These are phyloP conservation scores for Prototheca cutis DNA, from an alignment of 163 green algal species.

Conservation along the genomic window DNA sequence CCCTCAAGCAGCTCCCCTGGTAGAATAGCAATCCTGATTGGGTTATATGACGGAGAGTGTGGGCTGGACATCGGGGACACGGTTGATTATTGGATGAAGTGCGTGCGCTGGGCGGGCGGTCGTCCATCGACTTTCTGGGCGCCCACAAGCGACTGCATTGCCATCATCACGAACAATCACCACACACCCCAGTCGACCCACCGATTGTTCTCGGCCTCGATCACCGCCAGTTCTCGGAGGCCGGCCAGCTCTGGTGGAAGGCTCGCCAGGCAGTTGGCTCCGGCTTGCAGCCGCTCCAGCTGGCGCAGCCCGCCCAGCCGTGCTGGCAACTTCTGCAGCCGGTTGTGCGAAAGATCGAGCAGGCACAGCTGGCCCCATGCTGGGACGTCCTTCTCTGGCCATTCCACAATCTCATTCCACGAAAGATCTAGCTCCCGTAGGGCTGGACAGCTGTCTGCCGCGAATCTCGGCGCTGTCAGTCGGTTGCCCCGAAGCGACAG, in stretches of 20 bases:
- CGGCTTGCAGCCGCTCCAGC: constrained; percentile 29
- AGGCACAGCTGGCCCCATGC: constrained; percentile 3
- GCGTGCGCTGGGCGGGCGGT: no score
- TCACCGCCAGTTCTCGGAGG: constrained; percentile 21
- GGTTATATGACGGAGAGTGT: neutral
- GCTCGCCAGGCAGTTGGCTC: constrained; percentile 22
- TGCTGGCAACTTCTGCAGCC: constrained; percentile 20
- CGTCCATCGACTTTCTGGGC: neutral
- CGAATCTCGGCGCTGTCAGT: constrained; percentile 2
- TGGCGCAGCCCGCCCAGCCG: constrained; percentile 15
- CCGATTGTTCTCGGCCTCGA: constrained; percentile 40
- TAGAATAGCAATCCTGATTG: constrained; percentile 32
- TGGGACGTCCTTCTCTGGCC: constrained; percentile 5
- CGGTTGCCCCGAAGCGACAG: constrained; percentile 24
- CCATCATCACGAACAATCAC: neutral
- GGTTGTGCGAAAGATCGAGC: constrained; percentile 29
- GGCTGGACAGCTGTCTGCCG: constrained; percentile 3
- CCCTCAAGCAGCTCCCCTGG: constrained; percentile 28
- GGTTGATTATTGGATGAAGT: neutral
- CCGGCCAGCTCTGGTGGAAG: constrained; percentile 23
- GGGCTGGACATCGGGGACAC: neutral
- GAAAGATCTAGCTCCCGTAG: constrained; percentile 10
- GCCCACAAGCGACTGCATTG: neutral
- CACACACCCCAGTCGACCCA: neutral
- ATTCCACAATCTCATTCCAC: constrained; percentile 21